Evolutionary conservation across 129 eudicot genomes (phyloP).

Genomic region (Pittosporum tobira): DNA sequence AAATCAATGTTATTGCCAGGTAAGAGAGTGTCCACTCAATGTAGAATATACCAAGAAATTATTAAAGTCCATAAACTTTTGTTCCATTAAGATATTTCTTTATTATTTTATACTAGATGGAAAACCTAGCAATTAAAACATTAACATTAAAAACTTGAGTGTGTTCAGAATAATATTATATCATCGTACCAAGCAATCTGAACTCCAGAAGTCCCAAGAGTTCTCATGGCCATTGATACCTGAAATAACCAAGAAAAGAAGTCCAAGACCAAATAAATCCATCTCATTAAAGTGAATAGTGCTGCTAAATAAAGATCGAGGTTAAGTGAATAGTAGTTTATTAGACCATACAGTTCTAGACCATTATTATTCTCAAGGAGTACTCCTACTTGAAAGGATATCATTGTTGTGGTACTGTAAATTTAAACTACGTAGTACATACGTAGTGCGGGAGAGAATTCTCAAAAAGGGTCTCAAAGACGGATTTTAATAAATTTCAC

Average conservation of each 20-base stretch:
- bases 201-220: slow-evolving; percentile 84
- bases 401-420: neutral
- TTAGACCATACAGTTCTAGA: neutral
- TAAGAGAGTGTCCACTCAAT: slow-evolving; percentile 5
- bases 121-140: neutral
- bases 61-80: no score
- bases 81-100: no score
- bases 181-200: slow-evolving; percentile 76
- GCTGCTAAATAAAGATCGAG: no score
- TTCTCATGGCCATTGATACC: slow-evolving; percentile 98
- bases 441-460: no score
- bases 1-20: slow-evolving; percentile 15
- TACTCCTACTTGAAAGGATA: neutral
- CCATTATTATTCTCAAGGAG: no score
- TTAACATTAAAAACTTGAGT: slow-evolving; percentile 2
- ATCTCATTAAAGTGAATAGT: no score
- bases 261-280: neutral
- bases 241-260: slow-evolving; percentile 18
- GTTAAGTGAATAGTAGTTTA: neutral
- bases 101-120: neutral
- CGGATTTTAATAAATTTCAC: neutral
- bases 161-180: slow-evolving; percentile 7
- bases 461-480: no score
- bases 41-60: neutral
- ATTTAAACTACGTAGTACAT: neutral